Base-by-base conservation (phyloP, 768 basidiomycete genomes). In the Podaxis sp. region DNA sequence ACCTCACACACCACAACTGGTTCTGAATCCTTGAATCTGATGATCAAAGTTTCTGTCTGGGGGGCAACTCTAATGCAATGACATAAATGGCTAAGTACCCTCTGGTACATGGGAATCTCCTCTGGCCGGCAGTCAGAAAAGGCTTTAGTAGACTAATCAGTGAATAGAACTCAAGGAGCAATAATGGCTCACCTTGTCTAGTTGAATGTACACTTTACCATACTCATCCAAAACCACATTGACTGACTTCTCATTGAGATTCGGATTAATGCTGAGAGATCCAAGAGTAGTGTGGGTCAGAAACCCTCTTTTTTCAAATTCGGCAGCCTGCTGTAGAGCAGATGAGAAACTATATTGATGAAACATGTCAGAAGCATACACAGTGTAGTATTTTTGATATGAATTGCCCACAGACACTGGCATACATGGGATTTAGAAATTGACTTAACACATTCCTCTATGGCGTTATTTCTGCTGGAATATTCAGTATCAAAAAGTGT, bases 1-100 rank as follows among this genome's bases (percentile, higher is more conserved):
- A 28, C 26, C 26, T 28, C 4, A 0, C 26, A 28, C 90, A 0
- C 83, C 96, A 5, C 17, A 17, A 42, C 11, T 0, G 40, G 17
- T 17, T 17, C 40, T 17, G 40, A 42, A 11, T 42, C 40, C 7
- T 4, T 42, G 40, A 11, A 17, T 42, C 40, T 17, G 12, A 42
- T 12, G 17, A 42, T 17, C 17, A 42, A 2, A 11, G 4, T 17
- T 42, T 42, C 17, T 17, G 17, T 42, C 17, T 42, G 40, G 9
- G 8, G 22, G 40, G 40, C 3, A 2, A n/a, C 6, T 2, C n/a
- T n/a, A 7, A 44, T 4, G 12, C 12, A 44, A 44, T 44, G n/a
- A 17, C 1, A 13, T 4, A 44, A 12, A 8, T 13, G 3, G 42
- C 15, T 17, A n/a, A 44, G 5, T 44, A 6, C 15, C n/a, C 6